Conservation (phyloP, 768 basidiomycete species). For the Clitopilus hobsonii region DNA sequence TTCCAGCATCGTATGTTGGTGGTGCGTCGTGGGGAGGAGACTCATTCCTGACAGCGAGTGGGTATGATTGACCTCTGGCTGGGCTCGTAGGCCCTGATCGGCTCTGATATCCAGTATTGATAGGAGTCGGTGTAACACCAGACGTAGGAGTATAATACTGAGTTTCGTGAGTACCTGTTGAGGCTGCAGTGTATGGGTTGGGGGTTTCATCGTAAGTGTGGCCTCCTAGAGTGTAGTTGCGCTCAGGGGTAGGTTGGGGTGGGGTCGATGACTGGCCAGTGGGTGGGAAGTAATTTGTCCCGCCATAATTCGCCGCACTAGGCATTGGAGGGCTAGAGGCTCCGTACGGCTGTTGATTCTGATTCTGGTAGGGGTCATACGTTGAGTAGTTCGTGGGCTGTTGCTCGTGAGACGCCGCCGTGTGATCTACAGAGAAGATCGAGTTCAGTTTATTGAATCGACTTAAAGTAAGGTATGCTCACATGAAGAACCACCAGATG, state of each 20-base stretch:
- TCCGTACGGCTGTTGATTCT: constrained; percentile 11
- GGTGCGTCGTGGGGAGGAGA: constrained; percentile 52
- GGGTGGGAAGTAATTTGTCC: not conserved
- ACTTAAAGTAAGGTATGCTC: constrained; percentile 17
- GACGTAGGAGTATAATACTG: constrained; percentile 19
- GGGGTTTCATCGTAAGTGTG: constrained; percentile 42
- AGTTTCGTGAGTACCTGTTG: constrained; percentile 23
- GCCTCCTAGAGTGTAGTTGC: constrained; percentile 54
- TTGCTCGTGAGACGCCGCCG: constrained; percentile 46
- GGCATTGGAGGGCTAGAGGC: constrained; percentile 19
- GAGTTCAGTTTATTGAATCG: constrained; percentile 2
- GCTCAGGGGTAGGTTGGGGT: constrained; percentile 32
- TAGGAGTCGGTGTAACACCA: constrained; percentile 27
- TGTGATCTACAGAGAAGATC: constrained; percentile 52
- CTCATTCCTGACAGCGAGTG: constrained; percentile 17
- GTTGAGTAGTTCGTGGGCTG: constrained; percentile 41
- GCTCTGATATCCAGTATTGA: constrained; percentile 29
- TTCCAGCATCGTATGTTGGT: constrained; percentile 60
- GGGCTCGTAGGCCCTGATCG: constrained; percentile 28
- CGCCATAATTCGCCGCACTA: constrained; percentile 8
- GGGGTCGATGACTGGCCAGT: not conserved
- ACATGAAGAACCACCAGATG: constrained; percentile 51
- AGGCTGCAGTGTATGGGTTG: constrained; percentile 33
- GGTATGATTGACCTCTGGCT: constrained; percentile 37
- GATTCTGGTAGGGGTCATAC: constrained; percentile 46